Conservation (phyloP, 352 stramenopile genomes). For the Pilasporangium apinafurcum region DNA sequence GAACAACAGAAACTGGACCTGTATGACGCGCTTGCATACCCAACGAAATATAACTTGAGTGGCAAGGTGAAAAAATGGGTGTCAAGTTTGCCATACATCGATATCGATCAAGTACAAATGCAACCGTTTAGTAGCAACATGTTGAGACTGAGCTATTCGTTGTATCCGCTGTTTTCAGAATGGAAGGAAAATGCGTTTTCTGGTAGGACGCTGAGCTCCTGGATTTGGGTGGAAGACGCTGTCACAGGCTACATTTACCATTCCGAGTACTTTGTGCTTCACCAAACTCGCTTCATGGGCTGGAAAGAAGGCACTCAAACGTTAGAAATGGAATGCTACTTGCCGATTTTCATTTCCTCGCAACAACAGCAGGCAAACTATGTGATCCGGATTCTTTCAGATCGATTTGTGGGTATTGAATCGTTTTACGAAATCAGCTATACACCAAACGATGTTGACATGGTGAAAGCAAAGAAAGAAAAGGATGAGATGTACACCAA, state of each 20-base stretch:
- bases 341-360: slow-evolving; percentile 93
- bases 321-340: slow-evolving; percentile 92
- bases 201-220: slow-evolving; percentile 81
- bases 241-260: slow-evolving; percentile 92
- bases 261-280: slow-evolving; percentile 87
- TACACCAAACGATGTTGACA: slow-evolving; percentile 22
- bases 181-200: slow-evolving; percentile 61
- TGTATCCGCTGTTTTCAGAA: slow-evolving; percentile 57
- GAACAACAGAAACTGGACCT: slow-evolving; percentile 70
- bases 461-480: slow-evolving; percentile 36
- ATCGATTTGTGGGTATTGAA: slow-evolving; percentile 97
- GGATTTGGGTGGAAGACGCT: slow-evolving; percentile 98
- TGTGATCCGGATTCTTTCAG: slow-evolving; percentile 92
- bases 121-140: slow-evolving; percentile 96
- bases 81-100: slow-evolving; percentile 55
- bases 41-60: slow-evolving; percentile 27
- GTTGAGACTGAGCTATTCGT: slow-evolving; percentile 86
- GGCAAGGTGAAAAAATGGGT: slow-evolving; percentile 70
- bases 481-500: slow-evolving; percentile 76
- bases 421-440: slow-evolving; percentile 74
- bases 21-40: slow-evolving; percentile 47
- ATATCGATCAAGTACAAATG: slow-evolving; percentile 65
- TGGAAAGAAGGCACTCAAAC: slow-evolving; percentile 59
- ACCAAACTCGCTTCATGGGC: slow-evolving; percentile 64
- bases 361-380: slow-evolving; percentile 87